Base-by-base conservation (phyloP, 139 green algal genomes). In the Closterium sp. region DNA sequence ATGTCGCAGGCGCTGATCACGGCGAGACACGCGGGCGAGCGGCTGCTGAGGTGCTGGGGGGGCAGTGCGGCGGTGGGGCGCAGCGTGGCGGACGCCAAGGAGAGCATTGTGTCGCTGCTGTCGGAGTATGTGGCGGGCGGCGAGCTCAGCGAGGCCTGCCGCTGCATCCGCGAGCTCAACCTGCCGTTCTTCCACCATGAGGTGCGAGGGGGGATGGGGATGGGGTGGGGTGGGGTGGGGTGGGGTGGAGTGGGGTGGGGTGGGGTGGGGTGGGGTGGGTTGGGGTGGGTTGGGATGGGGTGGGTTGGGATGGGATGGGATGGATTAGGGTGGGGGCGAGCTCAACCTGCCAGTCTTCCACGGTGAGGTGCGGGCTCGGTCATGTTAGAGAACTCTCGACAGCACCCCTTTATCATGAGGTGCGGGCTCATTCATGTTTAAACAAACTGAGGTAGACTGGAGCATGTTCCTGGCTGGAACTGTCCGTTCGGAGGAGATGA, bases 81-180 rank as follows among this genome's bases (percentile, higher is more conserved):
- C 64, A 93, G 89, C n/a, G 64, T 93, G 55, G 92, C 95, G 16
- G 94, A 96, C 33, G 96, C 95, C 16, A 96, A 96, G 90, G 76
- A 92, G 30, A 85, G 91, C 31, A 92, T 95, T 6, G 92, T 91
- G 3, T 95, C 97, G 90, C 94, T 96, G 0, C 88, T 99, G 21
- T 87, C 94, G 10, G 97, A 99, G 95, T 99, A 97, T 95, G 97
- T 98, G 81, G 95, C 95, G 66, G 96, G 95, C 1, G 94, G 91
- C 83, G 97, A 96, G 84, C 32, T 94, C 16, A 81, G 31, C 12
- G 93, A 95, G 69, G 93, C 93, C 16, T 95, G 93, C 91, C 83
- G 87, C 34, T 95, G 93, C 93, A 87, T 95, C 12, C 90, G 92
- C 33, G 89, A 95, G 34, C 34, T 95, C 6, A 66, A 89, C 30